phyloP scores from a whole-genome alignment of 1,284 basidiomycete genomes.

The Ganoderma resinaceum region DNA sequence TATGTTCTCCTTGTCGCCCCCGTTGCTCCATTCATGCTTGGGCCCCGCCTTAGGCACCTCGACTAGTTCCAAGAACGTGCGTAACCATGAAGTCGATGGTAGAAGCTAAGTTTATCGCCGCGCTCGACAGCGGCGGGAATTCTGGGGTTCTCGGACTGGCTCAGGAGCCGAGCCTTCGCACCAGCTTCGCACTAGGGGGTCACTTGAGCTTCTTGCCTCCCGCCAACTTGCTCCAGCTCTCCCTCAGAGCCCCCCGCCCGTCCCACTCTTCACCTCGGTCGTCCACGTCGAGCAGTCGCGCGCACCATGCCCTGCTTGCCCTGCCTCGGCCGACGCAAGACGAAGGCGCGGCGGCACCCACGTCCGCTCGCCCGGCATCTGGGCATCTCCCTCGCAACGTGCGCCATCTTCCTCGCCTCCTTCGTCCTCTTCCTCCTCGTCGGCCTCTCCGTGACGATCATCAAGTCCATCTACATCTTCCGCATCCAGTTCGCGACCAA shows the following conservation, averaged over 20 bases:
- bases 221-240: not conserved
- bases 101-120: conserved; percentile 8
- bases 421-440: conserved; percentile 79
- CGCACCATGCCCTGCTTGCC: conserved; percentile 2
- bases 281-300: not conserved
- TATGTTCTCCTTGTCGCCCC: not conserved
- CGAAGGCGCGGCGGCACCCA: conserved; percentile 25
- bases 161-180: conserved; percentile 3
- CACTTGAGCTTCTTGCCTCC: not conserved
- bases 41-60: conserved; percentile 8
- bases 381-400: conserved; percentile 52
- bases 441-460: conserved; percentile 76
- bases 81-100: conserved; percentile 1
- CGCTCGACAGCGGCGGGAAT: not conserved
- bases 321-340: not conserved
- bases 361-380: conserved; percentile 45
- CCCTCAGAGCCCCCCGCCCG: not conserved
- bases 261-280: not conserved
- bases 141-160: not conserved
- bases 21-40: conserved; percentile 5
- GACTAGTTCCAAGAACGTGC: not conserved
- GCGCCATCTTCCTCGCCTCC: conserved; percentile 55
- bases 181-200: not conserved
- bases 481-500: conserved; percentile 52
- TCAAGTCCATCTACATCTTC: conserved; percentile 75